Base-by-base conservation (phyloP, 2,329 filamentous ascomycete species). In the Lizonia empirigonia region DNA sequence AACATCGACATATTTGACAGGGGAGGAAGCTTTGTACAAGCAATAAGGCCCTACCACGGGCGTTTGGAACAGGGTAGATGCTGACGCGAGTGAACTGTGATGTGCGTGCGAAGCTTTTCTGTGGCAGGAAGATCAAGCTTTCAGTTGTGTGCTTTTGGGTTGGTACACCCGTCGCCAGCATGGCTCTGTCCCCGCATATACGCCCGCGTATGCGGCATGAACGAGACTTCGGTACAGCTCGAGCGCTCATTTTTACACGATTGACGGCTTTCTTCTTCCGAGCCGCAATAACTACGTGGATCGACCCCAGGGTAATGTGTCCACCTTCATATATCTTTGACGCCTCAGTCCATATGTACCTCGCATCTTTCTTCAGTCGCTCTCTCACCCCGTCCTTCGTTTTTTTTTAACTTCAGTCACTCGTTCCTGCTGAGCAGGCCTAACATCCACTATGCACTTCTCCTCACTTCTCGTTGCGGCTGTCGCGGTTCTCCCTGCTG, bases 381-480 rank as follows among this genome's bases (percentile, higher is more conserved):
- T 36, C 32, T 23, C 30, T 35, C 47, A 27, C 18, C 32, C 35
- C 37, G 35, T 54, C 35, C 8, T 32, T 58, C 39, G 16, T 53
- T 53, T 50, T 49, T n/a, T n/a, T 41, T 18, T 34, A 42, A 36
- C 18, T 39, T 30, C 22, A 41, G 39, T 44, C 47, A 44, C 46
- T 36, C 44, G 46, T 53, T 62, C 56, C 56, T 67, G 62, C 51
- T 60, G 63, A 52, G 60, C 64, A 66, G 63, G 38, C 49, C 46
- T 59, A 22, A 9, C n/a, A 9, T 38, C 41, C 39, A 59, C n/a
- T 13, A 70, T 70, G 67, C 65, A 55, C 33, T 56, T 62, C 45
- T 62, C 63, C 26, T 44, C 55, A 13, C 38, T 67, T 16, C 26
- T 70, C 40, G 57, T 69, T 33, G 60, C 60, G 10, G 48, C 61